Evolutionary conservation across 352 stramenopile genomes (phyloP).

Genomic region (Globisporangium barbulae): DNA sequence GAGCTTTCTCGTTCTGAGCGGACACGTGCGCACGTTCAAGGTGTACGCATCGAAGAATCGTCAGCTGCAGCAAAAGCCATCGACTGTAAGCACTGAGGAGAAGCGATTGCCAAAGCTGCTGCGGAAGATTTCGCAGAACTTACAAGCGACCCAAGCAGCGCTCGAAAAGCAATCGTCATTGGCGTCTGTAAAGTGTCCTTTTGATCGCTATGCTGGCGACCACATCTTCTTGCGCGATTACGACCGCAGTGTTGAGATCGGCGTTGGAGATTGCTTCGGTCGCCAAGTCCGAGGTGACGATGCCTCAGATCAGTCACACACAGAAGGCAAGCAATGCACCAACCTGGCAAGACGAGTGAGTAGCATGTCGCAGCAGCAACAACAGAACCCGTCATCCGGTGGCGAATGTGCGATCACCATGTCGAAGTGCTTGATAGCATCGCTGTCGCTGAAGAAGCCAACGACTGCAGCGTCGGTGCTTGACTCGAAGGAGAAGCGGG

Average conservation of each 20-base stretch:
- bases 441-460: conserved; percentile 13
- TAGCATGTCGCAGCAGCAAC: neutral
- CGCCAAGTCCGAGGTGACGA: conserved; percentile 11
- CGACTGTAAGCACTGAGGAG: conserved; percentile 5
- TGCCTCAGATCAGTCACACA: neutral
- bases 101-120: conserved; percentile 11
- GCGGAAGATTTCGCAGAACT: conserved; percentile 1
- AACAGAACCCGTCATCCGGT: neutral
- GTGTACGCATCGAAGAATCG: conserved; percentile 8
- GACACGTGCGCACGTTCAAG: conserved; percentile 18
- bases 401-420: conserved; percentile 29
- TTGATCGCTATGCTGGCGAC: conserved; percentile 28
- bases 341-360: conserved; percentile 1
- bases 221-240: conserved; percentile 34
- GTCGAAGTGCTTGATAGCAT: conserved; percentile 34
- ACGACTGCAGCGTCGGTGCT: neutral
- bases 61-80: conserved; percentile 1
- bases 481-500: conserved; percentile 16
- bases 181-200: conserved; percentile 1
- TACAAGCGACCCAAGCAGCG: conserved; percentile 1
- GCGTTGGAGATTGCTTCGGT: conserved; percentile 23
- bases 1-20: conserved; percentile 22
- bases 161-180: conserved; percentile 9
- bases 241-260: conserved; percentile 23
- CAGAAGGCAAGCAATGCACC: neutral